Evolutionary conservation across 2,329 filamentous ascomycete species (phyloP), one percentile per base, ranked within the genome.

Genomic region (Fusarium austroafricanum): DNA sequence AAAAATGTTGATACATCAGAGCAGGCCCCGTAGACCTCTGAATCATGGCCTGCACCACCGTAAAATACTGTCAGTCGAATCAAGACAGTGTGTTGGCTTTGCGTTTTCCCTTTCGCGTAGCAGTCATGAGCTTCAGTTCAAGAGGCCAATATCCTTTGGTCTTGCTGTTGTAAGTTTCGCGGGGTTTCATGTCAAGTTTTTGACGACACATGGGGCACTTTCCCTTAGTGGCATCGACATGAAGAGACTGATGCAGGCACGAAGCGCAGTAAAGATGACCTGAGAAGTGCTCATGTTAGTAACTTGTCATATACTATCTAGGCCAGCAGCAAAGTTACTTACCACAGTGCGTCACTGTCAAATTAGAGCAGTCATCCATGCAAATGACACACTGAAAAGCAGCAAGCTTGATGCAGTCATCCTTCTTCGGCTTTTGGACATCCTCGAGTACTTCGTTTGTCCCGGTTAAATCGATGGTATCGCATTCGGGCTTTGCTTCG

Each of bases 291-390:
- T n/a, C 35, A 33, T 68, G 64, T 72, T 37, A 74, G 67, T 58
- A 10, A 29, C 23, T 18, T 65, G 38, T 18, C 54, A 18, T 45
- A 9, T 39, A 28, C 15, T 28, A 15, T 45, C 15, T 14, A 14
- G 15, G 5, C 15, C 37, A 31, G 21, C 44, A 14, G 38, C 43
- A 17, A 38, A 37, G 52, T 33, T 17, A 79, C 87, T 67, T 86
- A 90, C 89, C 89, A 76, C 89, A 91, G 75, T 90, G 86, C 4
- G 89, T 91, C 44, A 90, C 84, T 2, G 87, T 89, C 62, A 91
- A 71, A 28, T 82, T 80, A 3, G 83, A 84, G 26, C 82, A 84
- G 63, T 87, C 82, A 62, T 90, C 89, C 86, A 90, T 88, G 77
- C 89, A 91, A 59, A 91, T 90, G 42, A 88, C 87, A 65, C 89